Base-by-base conservation (phyloP, 495 filamentous ascomycete species). In the Apiosordaria backusii region DNA sequence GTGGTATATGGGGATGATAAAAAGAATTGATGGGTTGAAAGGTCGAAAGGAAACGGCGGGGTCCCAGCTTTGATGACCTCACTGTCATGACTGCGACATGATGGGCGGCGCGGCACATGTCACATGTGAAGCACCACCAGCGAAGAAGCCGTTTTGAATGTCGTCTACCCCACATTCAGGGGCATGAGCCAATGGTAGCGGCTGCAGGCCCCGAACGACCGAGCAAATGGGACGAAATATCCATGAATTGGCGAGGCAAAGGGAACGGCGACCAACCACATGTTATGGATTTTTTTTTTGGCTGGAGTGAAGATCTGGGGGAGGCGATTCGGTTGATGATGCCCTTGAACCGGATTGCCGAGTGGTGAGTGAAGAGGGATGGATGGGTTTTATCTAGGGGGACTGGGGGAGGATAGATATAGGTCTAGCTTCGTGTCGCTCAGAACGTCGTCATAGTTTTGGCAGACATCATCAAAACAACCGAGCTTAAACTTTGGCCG, bases 1-100 rank as follows among this genome's bases (percentile, higher is more conserved):
- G 27, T 7, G 27, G 27, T 29, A 45, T 45, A 10, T 45, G 10
- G 35, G 10, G 16, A 45, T 1, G 9, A 45, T 13, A 45, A 10
- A 45, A 45, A 45, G 35, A 45, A 45, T 45, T 45, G 35, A 45
- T 45, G 35, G 9, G 9, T 10, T 2, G 35, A 24, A 24, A 27
- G 55, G 22, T 18, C 15, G 2, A 9, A 35, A 50, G 25, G 22
- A 22, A 64, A 61, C 26, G 60, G 64, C 64, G 68, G 62, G 57
- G 60, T 55, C 23, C 45, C 65, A 9, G 24, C 4, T 5, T 55
- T 54, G 67, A 69, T 69, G 67, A 69, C 67, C 67, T 69, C 67
- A 69, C 67, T 52, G 35, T 45, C 35, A 45, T 45, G 10, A 45
- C 35, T 7, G 9, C 3, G 35, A 15, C 7, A 29, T 3, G 27